phyloP scores from a whole-genome alignment of 768 basidiomycete genomes.

The Leccinum variicolor region DNA sequence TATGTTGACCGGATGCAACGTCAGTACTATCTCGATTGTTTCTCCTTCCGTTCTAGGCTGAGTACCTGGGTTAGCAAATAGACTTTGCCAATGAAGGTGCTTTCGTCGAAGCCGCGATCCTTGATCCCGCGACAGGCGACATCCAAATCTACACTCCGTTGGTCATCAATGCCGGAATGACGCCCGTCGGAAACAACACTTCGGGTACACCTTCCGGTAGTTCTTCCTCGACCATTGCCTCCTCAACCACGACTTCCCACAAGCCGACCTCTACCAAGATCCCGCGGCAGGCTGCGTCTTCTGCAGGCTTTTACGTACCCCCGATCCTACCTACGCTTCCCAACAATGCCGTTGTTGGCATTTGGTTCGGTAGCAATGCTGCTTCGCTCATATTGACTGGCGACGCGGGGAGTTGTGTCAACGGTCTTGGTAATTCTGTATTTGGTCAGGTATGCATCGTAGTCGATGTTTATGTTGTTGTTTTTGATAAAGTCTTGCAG shows the following conservation, averaged over 20 bases:
- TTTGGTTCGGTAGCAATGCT: conserved; percentile 30
- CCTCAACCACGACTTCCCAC: background rate
- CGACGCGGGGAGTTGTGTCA: conserved; percentile 19
- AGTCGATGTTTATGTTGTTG: background rate
- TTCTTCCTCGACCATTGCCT: background rate
- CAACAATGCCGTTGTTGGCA: conserved; percentile 20
- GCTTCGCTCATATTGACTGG: conserved; percentile 21
- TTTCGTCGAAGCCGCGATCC: conserved; percentile 29
- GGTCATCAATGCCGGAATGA: conserved; percentile 30
- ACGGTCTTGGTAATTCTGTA: conserved; percentile 19
- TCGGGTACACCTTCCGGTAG: background rate
- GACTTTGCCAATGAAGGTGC: conserved; percentile 23
- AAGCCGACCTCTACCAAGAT: background rate
- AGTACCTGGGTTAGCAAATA: conserved; percentile 18
- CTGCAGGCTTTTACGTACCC: conserved; percentile 20
- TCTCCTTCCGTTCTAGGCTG: background rate
- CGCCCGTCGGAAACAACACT: conserved; percentile 7
- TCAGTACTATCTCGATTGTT: background rate
- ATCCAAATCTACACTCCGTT: conserved; percentile 28
- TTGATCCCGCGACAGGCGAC: conserved; percentile 26
- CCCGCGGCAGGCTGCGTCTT: conserved; percentile 9
- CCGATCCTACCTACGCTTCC: conserved; percentile 24
- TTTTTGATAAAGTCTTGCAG: conserved; percentile 1
- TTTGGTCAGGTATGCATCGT: conserved; percentile 21
- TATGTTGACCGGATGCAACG: conserved; percentile 27